Percentiles rank a stretch among this genome's conserved stretches.
These are phyloP conservation scores for Thermothelomyces thermophilus DNA, from an alignment of 2,329 filamentous ascomycete genomes.

Conservation along the genomic window DNA sequence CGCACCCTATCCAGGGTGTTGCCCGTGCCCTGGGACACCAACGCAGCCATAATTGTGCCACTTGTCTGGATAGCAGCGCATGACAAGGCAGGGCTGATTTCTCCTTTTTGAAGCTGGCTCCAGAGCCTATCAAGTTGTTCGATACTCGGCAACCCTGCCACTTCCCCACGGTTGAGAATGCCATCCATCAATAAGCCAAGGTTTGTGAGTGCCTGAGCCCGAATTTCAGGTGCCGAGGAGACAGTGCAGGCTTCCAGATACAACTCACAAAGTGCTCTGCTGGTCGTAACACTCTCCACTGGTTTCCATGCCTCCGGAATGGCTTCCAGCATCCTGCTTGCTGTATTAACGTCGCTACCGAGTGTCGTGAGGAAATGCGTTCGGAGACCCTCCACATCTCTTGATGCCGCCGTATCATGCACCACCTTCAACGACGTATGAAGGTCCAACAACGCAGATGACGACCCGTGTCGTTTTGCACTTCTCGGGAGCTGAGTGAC, in stretches of 20 bases:
- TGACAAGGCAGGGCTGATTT: conserved; percentile 42
- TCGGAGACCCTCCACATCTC: conserved; percentile 21
- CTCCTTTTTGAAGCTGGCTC: conserved; percentile 25
- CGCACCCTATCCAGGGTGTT: conserved; percentile 3
- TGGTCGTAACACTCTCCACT: not conserved
- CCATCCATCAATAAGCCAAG: conserved; percentile 41
- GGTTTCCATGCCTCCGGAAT: conserved; percentile 30
- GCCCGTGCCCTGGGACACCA: conserved; percentile 17
- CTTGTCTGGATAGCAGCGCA: conserved; percentile 44
- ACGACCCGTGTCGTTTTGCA: not conserved
- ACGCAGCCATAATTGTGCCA: conserved; percentile 38
- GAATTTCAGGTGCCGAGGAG: conserved; percentile 38
- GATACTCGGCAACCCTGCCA: conserved; percentile 29
- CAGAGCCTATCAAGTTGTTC: conserved; percentile 36
- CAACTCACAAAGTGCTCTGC: conserved; percentile 31
- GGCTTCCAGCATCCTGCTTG: conserved; percentile 36
- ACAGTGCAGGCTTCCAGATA: conserved; percentile 38
- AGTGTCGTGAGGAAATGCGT: conserved; percentile 34
- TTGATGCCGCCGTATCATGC: conserved; percentile 26
- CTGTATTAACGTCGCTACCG: conserved; percentile 35
- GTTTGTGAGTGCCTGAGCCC: conserved; percentile 41
- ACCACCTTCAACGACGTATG: conserved; percentile 31
- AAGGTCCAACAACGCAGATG: conserved; percentile 26
- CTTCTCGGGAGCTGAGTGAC: not conserved
- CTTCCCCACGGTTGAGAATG: conserved; percentile 27